Evolutionary conservation across 2,329 filamentous ascomycete genomes (phyloP), one percentile per base, ranked within the genome.

Genomic region (Fusarium sambucinum): DNA sequence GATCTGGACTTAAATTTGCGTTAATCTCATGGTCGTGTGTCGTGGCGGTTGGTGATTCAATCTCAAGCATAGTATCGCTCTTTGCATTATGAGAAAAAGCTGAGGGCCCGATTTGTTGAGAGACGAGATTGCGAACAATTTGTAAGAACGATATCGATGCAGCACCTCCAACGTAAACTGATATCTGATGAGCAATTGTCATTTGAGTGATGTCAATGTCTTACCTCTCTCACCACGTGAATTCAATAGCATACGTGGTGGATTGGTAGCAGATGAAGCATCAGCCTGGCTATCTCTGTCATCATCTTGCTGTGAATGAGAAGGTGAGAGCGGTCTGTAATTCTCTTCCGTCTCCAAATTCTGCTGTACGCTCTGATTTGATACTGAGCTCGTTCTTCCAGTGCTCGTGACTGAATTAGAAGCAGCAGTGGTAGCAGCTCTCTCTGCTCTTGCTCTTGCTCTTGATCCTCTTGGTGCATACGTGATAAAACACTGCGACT

Each of bases 81-180:
- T 74, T 72, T 29, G 70, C 73, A 41, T 74, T 75, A 14, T 73
- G 73, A 21, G 73, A 74, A 38, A 74, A 74, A 4, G 63, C 68
- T 3, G 73, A 74, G 0, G 73, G 73, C 1, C 73, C 73, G 16
- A 74, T 74, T 23, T 74, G 71, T 2, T 75, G 69, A 1, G 73
- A 66, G 0, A 74, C 73, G 6, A 73, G 42, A 29, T 71, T 70
- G 2, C 72, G 60, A 7, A 74, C 75, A 71, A 57, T 70, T 58
- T 87, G 84, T 1, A 88, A 75, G 59, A 88, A 88, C 0, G 86
- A 87, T 16, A 89, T 75, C 0, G 84, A 82, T 2, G 84, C 83
- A 12, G 81, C 82, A n/a, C 81, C 78, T n/a, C 83, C 81, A 47
- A 85, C 78, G 50, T 82, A 85, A 0, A 85, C 81, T 85, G 35